Base-by-base conservation (phyloP, 441 rosid genomes). In the Brassica hybrid region DNA sequence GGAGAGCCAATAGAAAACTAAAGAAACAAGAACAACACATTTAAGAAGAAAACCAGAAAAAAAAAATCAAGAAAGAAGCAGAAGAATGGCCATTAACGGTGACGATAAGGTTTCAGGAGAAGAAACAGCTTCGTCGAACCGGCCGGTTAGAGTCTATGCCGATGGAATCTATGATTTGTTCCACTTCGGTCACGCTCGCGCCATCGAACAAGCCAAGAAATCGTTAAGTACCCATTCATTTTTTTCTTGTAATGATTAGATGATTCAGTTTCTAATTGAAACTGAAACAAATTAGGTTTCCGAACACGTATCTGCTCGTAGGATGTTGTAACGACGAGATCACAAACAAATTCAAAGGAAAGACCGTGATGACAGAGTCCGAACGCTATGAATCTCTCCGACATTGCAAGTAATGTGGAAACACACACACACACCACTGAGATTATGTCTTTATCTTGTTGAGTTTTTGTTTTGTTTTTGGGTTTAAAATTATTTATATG, bases 171-270 rank as follows among this genome's bases (percentile, higher is more conserved):
- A 86, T 85, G 98, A 94, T 88, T 90, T 92, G 78, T 90, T 94
- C 75, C 97, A 94, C 83, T 94, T 87, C 61, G 97, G 97, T 36
- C 98, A 89, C 81, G 98, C 98, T 81, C 92, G 97, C 13, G 86
- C 98, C 56, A 94, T 94, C 67, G 97, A 94, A 54, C 98, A 94
- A 86, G 98, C 97, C 79, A 92, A 94, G 76, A 90, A 92, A 86
- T 80, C 86, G 98, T 94, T 30, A 45, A 17, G 72, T 80, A 14
- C 7, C 7, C 41, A 25, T 11, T 52, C 59, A 25, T 5, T 50
- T 48, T 48, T 48, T 48, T 9, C 34, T 30, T 30, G 10, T 50
- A n/a, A n/a, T 50, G 8, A n/a, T 50, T 50, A 6, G 13, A 17
- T 36, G 19, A 13, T 41, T 62, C 43, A 12, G 5, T 13, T 64